Percentiles rank a stretch among this genome's conserved stretches.
These are phyloP conservation scores for Aspergillus udagawae DNA, from an alignment of 2,329 filamentous ascomycete species.

Conservation along the genomic window DNA sequence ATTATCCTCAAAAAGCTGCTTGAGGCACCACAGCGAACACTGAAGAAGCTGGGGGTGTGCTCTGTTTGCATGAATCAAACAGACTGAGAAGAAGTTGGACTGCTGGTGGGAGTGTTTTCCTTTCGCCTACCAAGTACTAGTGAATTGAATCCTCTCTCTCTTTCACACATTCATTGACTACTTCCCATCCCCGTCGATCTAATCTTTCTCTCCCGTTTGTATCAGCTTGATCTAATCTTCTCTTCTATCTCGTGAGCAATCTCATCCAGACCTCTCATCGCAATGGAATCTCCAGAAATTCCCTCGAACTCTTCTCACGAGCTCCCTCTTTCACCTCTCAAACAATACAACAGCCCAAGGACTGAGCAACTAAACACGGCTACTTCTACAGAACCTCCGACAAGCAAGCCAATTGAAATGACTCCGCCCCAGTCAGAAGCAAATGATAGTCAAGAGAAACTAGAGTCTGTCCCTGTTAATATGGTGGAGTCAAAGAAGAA, in stretches of 20 bases:
- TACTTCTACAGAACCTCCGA: neutral
- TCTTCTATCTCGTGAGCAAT: neutral
- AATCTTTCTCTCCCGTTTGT: neutral
- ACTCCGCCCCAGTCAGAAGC: neutral
- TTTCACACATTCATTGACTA: neutral
- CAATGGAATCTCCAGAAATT: neutral
- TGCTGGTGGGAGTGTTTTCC: too few species aligned
- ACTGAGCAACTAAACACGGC: neutral
- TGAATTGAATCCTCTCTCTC: neutral
- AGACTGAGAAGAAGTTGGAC: neutral
- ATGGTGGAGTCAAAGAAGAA: slow-evolving; percentile 24
- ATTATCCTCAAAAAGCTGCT: neutral
- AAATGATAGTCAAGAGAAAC: slow-evolving; percentile 1
- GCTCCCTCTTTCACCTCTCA: neutral
- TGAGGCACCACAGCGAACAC: neutral
- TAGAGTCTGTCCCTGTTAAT: slow-evolving; percentile 5
- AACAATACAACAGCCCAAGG: neutral
- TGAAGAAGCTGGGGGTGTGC: neutral
- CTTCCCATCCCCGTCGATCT: neutral
- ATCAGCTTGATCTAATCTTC: neutral
- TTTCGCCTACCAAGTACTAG: neutral
- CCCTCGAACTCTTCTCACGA: neutral
- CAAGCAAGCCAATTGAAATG: neutral
- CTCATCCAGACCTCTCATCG: neutral
- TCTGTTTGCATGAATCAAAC: neutral